These are phyloP conservation scores for Populus davidiana DNA, from an alignment of 345 rosid genomes.

Conservation along the genomic window DNA sequence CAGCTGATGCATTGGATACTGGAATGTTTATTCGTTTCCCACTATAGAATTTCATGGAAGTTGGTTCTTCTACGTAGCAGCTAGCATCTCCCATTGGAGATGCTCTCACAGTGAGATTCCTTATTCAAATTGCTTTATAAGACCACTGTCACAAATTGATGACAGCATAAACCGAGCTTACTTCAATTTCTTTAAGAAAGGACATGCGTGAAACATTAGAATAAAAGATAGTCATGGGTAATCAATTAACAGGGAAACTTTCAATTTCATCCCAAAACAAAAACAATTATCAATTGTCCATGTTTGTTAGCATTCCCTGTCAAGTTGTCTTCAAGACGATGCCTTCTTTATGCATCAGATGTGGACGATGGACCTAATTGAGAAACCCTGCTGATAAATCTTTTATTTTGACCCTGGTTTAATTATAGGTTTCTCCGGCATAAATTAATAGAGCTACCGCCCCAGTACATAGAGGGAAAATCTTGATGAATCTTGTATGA, in stretches of 20 bases:
- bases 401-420: neutral
- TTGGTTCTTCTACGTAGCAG: neutral
- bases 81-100: no score
- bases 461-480: neutral
- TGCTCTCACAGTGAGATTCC: neutral
- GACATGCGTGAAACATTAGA: neutral
- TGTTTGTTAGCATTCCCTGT: neutral
- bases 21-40: neutral
- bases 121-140: slow-evolving; percentile 3
- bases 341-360: neutral
- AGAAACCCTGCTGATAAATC: neutral
- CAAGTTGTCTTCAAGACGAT: neutral
- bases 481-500: slow-evolving; percentile 24
- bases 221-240: neutral
- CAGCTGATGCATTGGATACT: neutral
- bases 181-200: neutral
- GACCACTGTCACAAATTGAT: neutral
- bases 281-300: neutral
- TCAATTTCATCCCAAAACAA: neutral
- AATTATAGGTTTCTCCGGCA: neutral
- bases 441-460: neutral
- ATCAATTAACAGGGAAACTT: neutral
- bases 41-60: neutral
- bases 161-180: neutral
- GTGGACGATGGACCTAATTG: neutral